Base-by-base conservation (phyloP, 1,284 basidiomycete species). In the Testicularia cyperi region DNA sequence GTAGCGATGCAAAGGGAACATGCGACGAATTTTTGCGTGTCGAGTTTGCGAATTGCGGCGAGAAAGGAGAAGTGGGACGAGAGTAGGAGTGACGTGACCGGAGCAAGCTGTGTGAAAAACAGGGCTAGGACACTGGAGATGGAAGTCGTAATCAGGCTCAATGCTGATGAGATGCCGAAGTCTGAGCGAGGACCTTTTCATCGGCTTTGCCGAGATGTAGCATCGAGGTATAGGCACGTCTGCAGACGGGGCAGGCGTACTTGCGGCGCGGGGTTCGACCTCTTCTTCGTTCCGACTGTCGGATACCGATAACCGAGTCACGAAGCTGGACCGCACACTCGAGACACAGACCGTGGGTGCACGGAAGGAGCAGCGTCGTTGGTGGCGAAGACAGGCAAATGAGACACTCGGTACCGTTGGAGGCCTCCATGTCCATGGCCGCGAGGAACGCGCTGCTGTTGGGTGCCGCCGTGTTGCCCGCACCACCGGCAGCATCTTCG, bases 171-270 rank as follows among this genome's bases (percentile, higher is more conserved):
- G n/a, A n/a, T n/a, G n/a, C n/a, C n/a, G n/a, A n/a, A n/a, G n/a
- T 35, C 39, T 70, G 65, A n/a, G 62, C 68, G 3, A 61, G n/a
- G n/a, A 25, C 15, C 34, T 70, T 70, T 25, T 70, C 68, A 42
- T 70, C 65, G 9, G 65, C 68, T 32, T 65, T 58, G 32, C 54
- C 60, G 9, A 70, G 37, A 33, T 70, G 64, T 24, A 70, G 42
- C 68, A 70, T 70, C 22, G 44, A 55, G 8, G 66, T 65, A 24
- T 65, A 70, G 4, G 48, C 65, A 21, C 68, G 47, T 22, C 74
- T 58, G 33, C 74, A 76, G n/a, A 74, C 65, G 1, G 72, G 74
- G 30, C 74, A 76, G 10, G 62, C 67, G 30, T 68, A 76, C 39
- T 72, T 70, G 14, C 62, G 45, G 29, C 58, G 54, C 8, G 72